Evolutionary conservation across 2,329 filamentous ascomycete species (phyloP).

Genomic region (Penicillium crustosum): DNA sequence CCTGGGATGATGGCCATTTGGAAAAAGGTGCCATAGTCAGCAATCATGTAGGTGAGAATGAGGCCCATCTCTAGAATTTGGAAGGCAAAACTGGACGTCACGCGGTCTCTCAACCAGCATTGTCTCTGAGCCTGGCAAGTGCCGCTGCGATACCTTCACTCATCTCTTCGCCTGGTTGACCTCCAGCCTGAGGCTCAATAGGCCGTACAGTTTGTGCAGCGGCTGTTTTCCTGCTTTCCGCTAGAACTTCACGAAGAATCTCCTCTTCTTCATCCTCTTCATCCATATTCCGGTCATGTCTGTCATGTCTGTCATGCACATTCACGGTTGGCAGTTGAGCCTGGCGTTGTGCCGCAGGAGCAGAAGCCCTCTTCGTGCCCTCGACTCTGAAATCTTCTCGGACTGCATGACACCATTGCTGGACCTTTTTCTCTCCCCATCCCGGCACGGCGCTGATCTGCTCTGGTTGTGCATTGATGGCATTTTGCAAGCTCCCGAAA

Average conservation of each 20-base stretch:
- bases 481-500: slow-evolving; percentile 84
- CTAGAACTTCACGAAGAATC: slow-evolving; percentile 38
- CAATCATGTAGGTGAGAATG: not conserved
- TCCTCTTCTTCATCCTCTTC: slow-evolving; percentile 49
- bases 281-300: slow-evolving; percentile 3
- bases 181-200: not conserved
- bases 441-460: slow-evolving; percentile 81
- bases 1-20: not conserved
- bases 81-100: not conserved
- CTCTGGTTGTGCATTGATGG: slow-evolving; percentile 83
- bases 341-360: slow-evolving; percentile 32
- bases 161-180: slow-evolving; percentile 37
- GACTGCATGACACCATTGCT: slow-evolving; percentile 77
- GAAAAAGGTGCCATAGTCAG: not conserved
- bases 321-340: slow-evolving; percentile 16
- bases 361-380: slow-evolving; percentile 62
- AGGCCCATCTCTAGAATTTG: not conserved
- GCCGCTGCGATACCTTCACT: slow-evolving; percentile 61
- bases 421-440: slow-evolving; percentile 95
- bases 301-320: not conserved
- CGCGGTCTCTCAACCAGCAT: slow-evolving; percentile 22
- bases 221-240: slow-evolving; percentile 24
- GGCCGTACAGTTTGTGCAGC: slow-evolving; percentile 7
- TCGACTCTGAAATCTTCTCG: slow-evolving; percentile 80
- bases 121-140: slow-evolving; percentile 54